Conservation (phyloP, 1,284 basidiomycete species). For the Fomitopsis schrenkii region DNA sequence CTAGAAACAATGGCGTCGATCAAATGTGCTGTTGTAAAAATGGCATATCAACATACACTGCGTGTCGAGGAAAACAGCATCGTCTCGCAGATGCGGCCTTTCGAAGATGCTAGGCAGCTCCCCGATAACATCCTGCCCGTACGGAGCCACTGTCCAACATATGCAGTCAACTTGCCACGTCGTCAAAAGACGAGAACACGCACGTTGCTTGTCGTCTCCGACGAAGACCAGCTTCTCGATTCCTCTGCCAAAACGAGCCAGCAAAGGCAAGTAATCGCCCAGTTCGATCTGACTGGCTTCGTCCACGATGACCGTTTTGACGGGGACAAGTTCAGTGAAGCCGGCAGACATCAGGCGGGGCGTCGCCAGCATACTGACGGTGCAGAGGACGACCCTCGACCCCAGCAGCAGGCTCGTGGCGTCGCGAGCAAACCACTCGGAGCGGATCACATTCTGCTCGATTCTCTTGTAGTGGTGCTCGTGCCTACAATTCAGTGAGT, state of each 20-base stretch:
- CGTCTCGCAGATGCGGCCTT: constrained; percentile 32
- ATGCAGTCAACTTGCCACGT: not conserved
- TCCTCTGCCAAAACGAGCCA: constrained; percentile 22
- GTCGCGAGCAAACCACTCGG: constrained; percentile 36
- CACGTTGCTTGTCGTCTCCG: constrained; percentile 45
- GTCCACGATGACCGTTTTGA: no score
- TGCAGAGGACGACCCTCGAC: constrained; percentile 57
- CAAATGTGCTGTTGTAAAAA: no score
- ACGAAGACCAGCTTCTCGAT: constrained; percentile 38
- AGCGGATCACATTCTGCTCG: constrained; percentile 45
- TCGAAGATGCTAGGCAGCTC: constrained; percentile 45
- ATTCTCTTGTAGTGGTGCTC: constrained; percentile 58
- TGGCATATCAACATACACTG: constrained; percentile 32
- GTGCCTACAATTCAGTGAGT: constrained; percentile 44
- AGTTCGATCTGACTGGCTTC: no score
- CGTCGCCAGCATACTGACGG: constrained; percentile 66
- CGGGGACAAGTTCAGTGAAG: no score
- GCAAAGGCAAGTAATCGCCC: constrained; percentile 32
- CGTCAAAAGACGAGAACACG: constrained; percentile 10
- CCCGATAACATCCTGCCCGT: constrained; percentile 36
- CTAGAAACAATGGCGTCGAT: constrained; percentile 19
- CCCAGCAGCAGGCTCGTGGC: constrained; percentile 27
- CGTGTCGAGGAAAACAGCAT: constrained; percentile 37
- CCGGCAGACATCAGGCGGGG: constrained; percentile 10
- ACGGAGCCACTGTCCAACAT: constrained; percentile 39